phyloP scores from a whole-genome alignment of 2,329 filamentous ascomycete species.

The Pseudocercospora crystallina region DNA sequence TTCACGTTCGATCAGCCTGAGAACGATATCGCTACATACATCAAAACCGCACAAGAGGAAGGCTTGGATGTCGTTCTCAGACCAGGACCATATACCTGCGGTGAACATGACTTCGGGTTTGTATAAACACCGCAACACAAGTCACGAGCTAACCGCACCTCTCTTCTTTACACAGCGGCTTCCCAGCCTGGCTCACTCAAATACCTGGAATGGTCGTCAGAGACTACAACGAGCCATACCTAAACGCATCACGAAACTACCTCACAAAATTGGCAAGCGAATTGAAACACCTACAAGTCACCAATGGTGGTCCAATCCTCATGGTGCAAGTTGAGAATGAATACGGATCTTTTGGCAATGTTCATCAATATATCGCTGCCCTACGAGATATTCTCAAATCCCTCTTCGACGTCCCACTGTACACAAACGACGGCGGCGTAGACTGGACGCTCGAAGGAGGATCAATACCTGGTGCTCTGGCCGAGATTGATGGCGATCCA shows the following conservation, averaged over 20 bases:
- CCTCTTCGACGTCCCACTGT: conserved; percentile 47
- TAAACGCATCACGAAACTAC: conserved; percentile 41
- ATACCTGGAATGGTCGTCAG: conserved; percentile 45
- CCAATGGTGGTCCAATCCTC: conserved; percentile 48
- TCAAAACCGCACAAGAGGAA: conserved; percentile 49
- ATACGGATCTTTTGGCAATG: conserved; percentile 50
- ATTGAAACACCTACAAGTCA: conserved; percentile 40
- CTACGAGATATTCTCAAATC: conserved; percentile 44
- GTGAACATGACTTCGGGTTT: conserved; percentile 50
- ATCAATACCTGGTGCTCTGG: conserved; percentile 46
- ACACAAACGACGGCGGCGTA: conserved; percentile 52
- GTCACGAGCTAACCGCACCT: no score
- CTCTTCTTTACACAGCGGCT: conserved; percentile 29
- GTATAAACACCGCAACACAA: no score
- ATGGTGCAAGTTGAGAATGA: conserved; percentile 56
- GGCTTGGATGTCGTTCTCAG: conserved; percentile 49
- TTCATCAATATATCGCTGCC: conserved; percentile 47
- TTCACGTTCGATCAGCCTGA: conserved; percentile 40
- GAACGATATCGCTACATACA: conserved; percentile 53
- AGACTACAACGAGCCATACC: conserved; percentile 43
- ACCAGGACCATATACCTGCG: conserved; percentile 52
- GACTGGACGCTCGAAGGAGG: conserved; percentile 48
- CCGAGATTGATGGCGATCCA: conserved; percentile 50
- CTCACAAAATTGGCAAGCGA: conserved; percentile 42
- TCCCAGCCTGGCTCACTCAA: conserved; percentile 48